Conservation (phyloP, 2,329 filamentous ascomycete species). For the Aspergillus costaricaensis region DNA sequence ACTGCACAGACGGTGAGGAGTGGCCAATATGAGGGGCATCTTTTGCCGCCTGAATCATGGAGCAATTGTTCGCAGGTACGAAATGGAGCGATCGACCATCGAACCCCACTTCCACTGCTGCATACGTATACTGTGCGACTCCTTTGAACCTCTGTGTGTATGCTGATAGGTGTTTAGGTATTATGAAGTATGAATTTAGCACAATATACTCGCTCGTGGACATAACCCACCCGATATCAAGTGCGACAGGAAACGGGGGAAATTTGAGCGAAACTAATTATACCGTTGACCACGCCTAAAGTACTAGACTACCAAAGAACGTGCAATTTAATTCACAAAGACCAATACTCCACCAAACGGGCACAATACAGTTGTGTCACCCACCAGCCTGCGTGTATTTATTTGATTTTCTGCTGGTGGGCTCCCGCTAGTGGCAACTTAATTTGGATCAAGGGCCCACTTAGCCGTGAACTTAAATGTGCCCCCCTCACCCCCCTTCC, state of each 20-base stretch:
- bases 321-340: neutral
- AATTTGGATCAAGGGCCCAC: constrained; percentile 6
- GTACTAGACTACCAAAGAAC: neutral
- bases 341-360: too few relatives aligned
- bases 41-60: neutral
- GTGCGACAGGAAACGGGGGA: neutral
- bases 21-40: neutral
- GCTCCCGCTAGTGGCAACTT: constrained; percentile 9
- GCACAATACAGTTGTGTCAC: neutral
- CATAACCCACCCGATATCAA: neutral
- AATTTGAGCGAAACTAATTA: neutral
- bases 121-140: neutral
- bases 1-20: too few relatives aligned
- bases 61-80: neutral
- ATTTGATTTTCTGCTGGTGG: neutral
- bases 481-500: neutral
- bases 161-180: too few relatives aligned
- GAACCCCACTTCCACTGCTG: neutral
- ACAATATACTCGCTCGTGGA: neutral
- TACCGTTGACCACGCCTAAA: neutral
- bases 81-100: neutral
- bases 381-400: neutral
- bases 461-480: constrained; percentile 1
- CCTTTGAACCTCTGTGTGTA: too few relatives aligned
- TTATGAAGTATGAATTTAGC: neutral